Evolutionary conservation across 75 land plant species (phyloP).

Genomic region (Sequoia sempervirens): DNA sequence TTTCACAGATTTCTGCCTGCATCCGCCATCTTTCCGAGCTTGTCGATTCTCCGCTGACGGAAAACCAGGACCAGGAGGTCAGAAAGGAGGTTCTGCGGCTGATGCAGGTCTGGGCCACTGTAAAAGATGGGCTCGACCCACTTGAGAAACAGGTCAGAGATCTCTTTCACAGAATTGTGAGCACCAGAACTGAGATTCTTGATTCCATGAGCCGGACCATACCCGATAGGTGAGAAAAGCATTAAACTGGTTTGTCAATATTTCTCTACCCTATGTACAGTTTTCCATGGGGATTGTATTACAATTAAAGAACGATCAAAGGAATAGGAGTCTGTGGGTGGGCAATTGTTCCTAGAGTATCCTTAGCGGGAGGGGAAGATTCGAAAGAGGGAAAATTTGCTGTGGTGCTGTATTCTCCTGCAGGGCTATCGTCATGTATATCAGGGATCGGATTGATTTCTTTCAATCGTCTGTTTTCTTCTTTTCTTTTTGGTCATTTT

Average conservation of each 20-base stretch:
- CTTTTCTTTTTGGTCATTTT: background rate
- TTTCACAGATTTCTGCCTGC: conserved; percentile 40
- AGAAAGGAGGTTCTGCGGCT: conserved; percentile 31
- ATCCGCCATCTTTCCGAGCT: conserved; percentile 38
- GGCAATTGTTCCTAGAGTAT: background rate
- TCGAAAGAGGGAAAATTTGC: background rate
- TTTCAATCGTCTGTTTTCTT: background rate
- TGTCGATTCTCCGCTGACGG: conserved; percentile 35
- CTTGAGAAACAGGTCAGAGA: conserved; percentile 61
- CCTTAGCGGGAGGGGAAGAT: background rate
- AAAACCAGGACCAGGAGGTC: conserved; percentile 46
- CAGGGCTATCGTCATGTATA: background rate
- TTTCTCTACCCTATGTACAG: background rate
- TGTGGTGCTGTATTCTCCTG: background rate
- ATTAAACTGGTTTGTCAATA: background rate
- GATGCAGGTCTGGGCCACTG: conserved; percentile 19
- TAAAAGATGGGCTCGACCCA: conserved; percentile 53
- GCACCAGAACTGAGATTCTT: conserved; percentile 55
- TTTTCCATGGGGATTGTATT: background rate
- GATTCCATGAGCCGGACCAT: conserved; percentile 30
- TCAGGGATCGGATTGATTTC: background rate
- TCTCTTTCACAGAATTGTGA: conserved; percentile 60
- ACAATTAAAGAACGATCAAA: background rate
- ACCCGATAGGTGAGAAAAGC: background rate
- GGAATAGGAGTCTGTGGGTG: background rate